Evolutionary conservation across 768 basidiomycete genomes (phyloP).

Genomic region (Rhodotorula paludigena): DNA sequence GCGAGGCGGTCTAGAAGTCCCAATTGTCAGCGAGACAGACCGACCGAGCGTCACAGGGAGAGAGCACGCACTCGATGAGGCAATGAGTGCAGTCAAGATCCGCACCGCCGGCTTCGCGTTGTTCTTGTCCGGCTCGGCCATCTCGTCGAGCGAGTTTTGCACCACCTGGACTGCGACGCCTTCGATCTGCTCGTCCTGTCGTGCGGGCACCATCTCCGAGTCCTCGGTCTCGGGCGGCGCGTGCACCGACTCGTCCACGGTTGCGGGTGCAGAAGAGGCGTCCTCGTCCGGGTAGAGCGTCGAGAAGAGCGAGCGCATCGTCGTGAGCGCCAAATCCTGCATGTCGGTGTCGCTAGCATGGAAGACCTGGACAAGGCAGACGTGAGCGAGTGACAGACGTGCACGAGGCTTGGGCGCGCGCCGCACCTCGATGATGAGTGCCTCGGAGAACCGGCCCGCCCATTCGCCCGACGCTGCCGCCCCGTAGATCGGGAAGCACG

Average conservation of each 20-base stretch:
- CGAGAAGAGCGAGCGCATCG: slow-evolving; percentile 66
- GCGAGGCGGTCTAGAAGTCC: slow-evolving; percentile 16
- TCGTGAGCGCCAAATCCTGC: slow-evolving; percentile 66
- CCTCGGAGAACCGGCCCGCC: slow-evolving; percentile 80
- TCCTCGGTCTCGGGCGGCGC: slow-evolving; percentile 42
- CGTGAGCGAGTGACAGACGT: neutral
- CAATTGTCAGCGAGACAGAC: neutral
- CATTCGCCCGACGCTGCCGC: slow-evolving; percentile 57
- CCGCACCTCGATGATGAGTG: slow-evolving; percentile 77
- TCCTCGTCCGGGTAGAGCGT: slow-evolving; percentile 59
- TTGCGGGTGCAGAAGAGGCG: no score
- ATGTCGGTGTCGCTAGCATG: slow-evolving; percentile 71
- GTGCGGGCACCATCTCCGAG: slow-evolving; percentile 14
- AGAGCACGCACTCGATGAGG: slow-evolving; percentile 27
- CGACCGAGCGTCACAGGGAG: neutral
- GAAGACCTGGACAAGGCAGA: slow-evolving; percentile 62
- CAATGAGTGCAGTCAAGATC: slow-evolving; percentile 56
- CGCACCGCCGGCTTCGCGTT: slow-evolving; percentile 84
- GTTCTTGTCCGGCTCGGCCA: slow-evolving; percentile 88
- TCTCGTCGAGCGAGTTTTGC: slow-evolving; percentile 69
- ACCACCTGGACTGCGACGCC: slow-evolving; percentile 70
- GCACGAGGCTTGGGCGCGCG: neutral
- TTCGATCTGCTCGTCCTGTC: slow-evolving; percentile 39
- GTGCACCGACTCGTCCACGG: slow-evolving; percentile 21
- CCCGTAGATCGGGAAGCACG: slow-evolving; percentile 82